Evolutionary conservation across 139 green algal genomes (phyloP).

Genomic region (Tetradesmus obliquus): DNA sequence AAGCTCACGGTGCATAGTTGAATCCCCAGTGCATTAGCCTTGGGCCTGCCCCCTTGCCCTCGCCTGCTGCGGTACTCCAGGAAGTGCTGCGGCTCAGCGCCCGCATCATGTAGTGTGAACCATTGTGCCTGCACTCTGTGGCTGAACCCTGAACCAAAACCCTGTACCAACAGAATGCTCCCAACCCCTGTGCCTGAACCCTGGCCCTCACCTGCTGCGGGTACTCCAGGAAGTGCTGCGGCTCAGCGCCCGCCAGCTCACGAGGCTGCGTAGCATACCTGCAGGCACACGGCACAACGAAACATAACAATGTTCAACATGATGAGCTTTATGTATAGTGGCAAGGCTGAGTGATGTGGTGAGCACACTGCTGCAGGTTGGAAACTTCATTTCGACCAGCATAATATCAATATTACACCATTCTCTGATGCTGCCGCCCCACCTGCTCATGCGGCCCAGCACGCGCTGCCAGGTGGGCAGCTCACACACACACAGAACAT

Average conservation of each 20-base stretch:
- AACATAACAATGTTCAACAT: not conserved
- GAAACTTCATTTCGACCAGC: not conserved
- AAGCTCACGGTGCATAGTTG: no score
- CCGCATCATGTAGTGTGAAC: not conserved
- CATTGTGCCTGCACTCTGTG: no score
- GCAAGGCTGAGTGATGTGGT: not conserved
- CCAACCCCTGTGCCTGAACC: no score
- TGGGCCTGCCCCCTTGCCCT: no score
- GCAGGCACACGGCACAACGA: not conserved
- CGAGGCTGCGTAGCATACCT: constrained; percentile 30
- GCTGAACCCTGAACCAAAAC: no score
- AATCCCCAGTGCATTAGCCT: no score
- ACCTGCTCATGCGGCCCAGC: constrained; percentile 41
- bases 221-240: constrained; percentile 44
- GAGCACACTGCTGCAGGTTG: not conserved
- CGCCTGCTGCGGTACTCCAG: not conserved
- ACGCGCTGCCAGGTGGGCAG: constrained; percentile 51
- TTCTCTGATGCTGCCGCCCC: not conserved
- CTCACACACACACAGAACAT: not conserved
- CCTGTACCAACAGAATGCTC: no score
- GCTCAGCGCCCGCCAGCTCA: constrained; percentile 1
- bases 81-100: not conserved
- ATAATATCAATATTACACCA: not conserved
- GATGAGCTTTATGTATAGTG: not conserved
- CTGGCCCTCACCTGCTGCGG: constrained; percentile 13